These are phyloP conservation scores for Pontederia paniculata DNA, from an alignment of 176 grass and related monocot species.

Conservation along the genomic window DNA sequence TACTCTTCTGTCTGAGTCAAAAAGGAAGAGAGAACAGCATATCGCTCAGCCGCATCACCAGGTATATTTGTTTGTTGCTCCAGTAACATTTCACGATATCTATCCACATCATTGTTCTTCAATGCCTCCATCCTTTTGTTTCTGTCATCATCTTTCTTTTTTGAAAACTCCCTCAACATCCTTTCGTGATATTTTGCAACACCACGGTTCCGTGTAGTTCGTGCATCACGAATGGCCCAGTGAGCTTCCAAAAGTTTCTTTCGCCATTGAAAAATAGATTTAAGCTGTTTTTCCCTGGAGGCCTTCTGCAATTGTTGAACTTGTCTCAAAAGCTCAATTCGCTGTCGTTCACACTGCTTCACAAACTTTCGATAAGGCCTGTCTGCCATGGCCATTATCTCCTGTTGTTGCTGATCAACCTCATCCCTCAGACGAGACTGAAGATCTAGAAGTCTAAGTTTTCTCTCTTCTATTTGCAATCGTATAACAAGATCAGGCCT, in stretches of 20 bases:
- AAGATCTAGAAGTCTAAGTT: conserved; percentile 73
- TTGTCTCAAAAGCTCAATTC: conserved; percentile 61
- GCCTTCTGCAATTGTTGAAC: conserved; percentile 79
- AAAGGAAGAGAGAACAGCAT: conserved; percentile 93
- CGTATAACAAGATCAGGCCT: conserved; percentile 83
- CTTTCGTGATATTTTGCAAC: conserved; percentile 98
- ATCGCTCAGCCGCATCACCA: conserved; percentile 88
- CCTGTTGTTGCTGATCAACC: conserved; percentile 93
- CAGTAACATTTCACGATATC: conserved; percentile 88
- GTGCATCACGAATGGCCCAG: conserved; percentile 94
- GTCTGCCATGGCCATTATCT: conserved; percentile 97
- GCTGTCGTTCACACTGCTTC: conserved; percentile 86
- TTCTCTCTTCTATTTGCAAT: conserved; percentile 98
- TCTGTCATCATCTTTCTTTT: conserved; percentile 90
- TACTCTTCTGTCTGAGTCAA: conserved; percentile 96
- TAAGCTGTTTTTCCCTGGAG: conserved; percentile 79
- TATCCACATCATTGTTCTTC: conserved; percentile 97
- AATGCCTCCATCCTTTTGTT: conserved; percentile 99
- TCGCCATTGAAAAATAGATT: conserved; percentile 86
- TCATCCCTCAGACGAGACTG: conserved; percentile 83
- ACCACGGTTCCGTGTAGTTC: conserved; percentile 77
- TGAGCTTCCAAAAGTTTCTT: conserved; percentile 97
- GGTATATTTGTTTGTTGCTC: conserved; percentile 90
- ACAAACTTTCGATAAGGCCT: conserved; percentile 91
- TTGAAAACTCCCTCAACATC: conserved; percentile 92